These are phyloP conservation scores for Chlorella sp. DNA, from an alignment of 139 green algal genomes.

Conservation along the genomic window DNA sequence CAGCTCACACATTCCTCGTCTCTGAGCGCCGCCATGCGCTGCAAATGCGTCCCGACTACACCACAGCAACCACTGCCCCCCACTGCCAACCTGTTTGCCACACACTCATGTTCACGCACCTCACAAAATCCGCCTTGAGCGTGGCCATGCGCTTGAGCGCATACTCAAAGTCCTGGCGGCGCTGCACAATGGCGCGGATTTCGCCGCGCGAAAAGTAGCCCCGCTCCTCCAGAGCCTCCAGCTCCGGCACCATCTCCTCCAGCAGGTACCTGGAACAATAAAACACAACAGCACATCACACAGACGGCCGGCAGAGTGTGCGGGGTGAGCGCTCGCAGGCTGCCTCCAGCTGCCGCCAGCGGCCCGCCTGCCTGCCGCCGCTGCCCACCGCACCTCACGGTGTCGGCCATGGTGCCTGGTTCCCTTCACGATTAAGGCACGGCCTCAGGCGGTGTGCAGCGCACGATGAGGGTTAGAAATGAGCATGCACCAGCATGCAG, in stretches of 20 bases:
- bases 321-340: not conserved
- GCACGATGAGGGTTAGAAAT: not conserved
- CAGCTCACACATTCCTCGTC: too few species aligned
- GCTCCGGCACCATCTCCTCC: slow-evolving; percentile 96
- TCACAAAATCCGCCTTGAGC: slow-evolving; percentile 81
- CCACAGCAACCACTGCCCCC: too few species aligned
- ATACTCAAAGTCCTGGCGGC: slow-evolving; percentile 91
- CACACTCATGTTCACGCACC: slow-evolving; percentile 25
- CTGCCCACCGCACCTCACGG: slow-evolving; percentile 41
- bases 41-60: too few species aligned
- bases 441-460: not conserved
- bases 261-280: slow-evolving; percentile 71
- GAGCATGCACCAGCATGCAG: not conserved
- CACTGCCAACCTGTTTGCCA: not conserved
- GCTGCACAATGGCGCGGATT: slow-evolving; percentile 80
- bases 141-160: slow-evolving; percentile 78
- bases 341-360: too few species aligned
- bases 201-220: slow-evolving; percentile 88
- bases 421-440: not conserved
- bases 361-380: too few species aligned
- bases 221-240: slow-evolving; percentile 89
- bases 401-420: slow-evolving; percentile 53
- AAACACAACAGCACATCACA: not conserved
- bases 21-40: too few species aligned
- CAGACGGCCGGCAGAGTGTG: not conserved